Conservation (phyloP, 2,329 filamentous ascomycete genomes). For the Elsinoe fawcettii region DNA sequence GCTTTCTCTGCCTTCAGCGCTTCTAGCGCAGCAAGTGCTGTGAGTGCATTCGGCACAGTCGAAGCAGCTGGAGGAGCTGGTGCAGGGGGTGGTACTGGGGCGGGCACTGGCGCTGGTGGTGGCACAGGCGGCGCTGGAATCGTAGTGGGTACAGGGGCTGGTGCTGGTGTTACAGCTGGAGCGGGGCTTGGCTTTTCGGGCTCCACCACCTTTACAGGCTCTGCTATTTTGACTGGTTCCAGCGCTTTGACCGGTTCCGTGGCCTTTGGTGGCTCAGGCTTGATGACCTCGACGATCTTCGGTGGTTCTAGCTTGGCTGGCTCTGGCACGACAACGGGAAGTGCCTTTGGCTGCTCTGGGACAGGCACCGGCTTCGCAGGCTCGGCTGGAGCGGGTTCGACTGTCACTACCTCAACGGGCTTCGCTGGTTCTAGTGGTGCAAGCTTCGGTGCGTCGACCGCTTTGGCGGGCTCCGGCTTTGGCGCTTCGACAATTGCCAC, state of each 20-base stretch:
- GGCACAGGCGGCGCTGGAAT: no score
- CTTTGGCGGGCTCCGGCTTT: not conserved
- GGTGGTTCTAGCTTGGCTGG: not conserved
- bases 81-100: not conserved
- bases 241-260: not conserved
- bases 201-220: not conserved
- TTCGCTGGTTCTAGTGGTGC: not conserved
- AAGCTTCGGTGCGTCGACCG: not conserved
- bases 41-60: not conserved
- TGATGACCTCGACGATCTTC: not conserved
- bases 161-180: not conserved
- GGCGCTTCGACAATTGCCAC: not conserved
- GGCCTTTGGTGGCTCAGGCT: not conserved
- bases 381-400: not conserved
- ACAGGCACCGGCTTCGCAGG: not conserved
- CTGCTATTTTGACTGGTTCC: not conserved
- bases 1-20: slow-evolving; percentile 7
- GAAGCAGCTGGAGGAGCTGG: not conserved
- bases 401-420: not conserved
- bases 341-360: not conserved
- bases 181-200: slow-evolving; percentile 2
- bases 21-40: slow-evolving; percentile 3
- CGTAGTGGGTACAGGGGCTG: not conserved
- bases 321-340: not conserved
- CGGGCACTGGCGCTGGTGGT: not conserved